Conservation (phyloP, 2,329 filamentous ascomycete genomes). For the Daldinia sp. region DNA sequence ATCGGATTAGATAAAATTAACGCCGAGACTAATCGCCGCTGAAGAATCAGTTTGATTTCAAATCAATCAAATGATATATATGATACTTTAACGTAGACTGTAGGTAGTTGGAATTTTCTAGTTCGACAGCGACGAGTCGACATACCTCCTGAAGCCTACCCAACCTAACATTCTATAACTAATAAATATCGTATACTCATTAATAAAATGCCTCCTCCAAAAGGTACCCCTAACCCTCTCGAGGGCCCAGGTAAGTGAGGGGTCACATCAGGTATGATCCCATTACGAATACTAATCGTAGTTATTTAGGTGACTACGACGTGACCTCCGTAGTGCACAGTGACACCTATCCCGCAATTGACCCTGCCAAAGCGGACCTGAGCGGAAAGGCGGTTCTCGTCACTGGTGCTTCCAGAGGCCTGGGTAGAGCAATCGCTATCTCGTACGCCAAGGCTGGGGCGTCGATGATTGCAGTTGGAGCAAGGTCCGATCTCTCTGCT, state of each 20-base stretch:
- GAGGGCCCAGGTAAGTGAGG: slow-evolving; percentile 44
- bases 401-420: slow-evolving; percentile 53
- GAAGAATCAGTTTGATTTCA: neutral
- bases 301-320: slow-evolving; percentile 46
- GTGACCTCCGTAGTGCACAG: slow-evolving; percentile 49
- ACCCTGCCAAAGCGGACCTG: slow-evolving; percentile 48
- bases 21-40: neutral
- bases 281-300: slow-evolving; percentile 12
- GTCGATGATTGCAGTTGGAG: slow-evolving; percentile 53
- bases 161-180: too few relatives aligned
- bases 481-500: slow-evolving; percentile 45
- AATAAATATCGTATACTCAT: neutral
- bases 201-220: slow-evolving; percentile 46
- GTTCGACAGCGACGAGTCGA: neutral
- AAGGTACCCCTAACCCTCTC: slow-evolving; percentile 40
- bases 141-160: neutral
- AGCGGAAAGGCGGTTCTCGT: slow-evolving; percentile 53
- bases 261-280: neutral
- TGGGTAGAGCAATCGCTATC: slow-evolving; percentile 51
- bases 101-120: neutral
- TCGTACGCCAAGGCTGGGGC: slow-evolving; percentile 54
- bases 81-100: neutral
- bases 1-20: neutral
- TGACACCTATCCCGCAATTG: slow-evolving; percentile 53
- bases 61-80: slow-evolving; percentile 1